Evolutionary conservation across 306 rosid species (phyloP), one percentile per base, ranked within the genome.

Genomic region (Medicago ruthenica): DNA sequence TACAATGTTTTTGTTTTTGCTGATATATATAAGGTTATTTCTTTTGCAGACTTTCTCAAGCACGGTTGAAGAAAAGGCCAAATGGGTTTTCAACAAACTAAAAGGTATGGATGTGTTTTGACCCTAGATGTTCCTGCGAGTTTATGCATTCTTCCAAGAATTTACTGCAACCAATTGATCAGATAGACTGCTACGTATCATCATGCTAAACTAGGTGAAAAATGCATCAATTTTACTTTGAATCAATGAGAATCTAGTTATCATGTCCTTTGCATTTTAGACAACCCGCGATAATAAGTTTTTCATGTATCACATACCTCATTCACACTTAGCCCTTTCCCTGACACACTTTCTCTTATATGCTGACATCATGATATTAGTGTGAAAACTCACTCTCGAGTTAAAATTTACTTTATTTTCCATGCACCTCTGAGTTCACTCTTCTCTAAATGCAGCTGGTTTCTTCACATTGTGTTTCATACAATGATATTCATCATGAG

Each of bases 41-140:
- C 60, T 55, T 67, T 82, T 86, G 83, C 88, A 95, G 98, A 87
- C 89, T 76, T 85, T 95, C 78, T 92, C 98, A 27, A 95, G 41
- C 48, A 90, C 98, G 1, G 97, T 95, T 44, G 98, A 95, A 84
- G 97, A 92, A 77, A 95, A 95, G 86, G 98, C 98, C 10, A 95
- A 92, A 84, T 95, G 98, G 98, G 44, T 95, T 77, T 95, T 95
- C 86, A 90, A 92, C 92, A 95, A 95, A 71, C 86, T 95, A 18
- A 95, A 95, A 95, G 98, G 98, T 94, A 79, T 51, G 57, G 22
- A 51, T 57, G 34, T 2, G 16, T 71, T 50, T 59, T 53, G 21
- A 70, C 57, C 44, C 11, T 39, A 40, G 17, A 58, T 59, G 50
- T 39, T 60, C 34, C 14, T 36, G 22, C 8, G 9, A 40, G 15